Percentiles rank a stretch among this genome's conserved stretches.
Evolutionary conservation across 2,329 filamentous ascomycete species (phyloP).

Genomic region (Pseudogymnoascus sp.): DNA sequence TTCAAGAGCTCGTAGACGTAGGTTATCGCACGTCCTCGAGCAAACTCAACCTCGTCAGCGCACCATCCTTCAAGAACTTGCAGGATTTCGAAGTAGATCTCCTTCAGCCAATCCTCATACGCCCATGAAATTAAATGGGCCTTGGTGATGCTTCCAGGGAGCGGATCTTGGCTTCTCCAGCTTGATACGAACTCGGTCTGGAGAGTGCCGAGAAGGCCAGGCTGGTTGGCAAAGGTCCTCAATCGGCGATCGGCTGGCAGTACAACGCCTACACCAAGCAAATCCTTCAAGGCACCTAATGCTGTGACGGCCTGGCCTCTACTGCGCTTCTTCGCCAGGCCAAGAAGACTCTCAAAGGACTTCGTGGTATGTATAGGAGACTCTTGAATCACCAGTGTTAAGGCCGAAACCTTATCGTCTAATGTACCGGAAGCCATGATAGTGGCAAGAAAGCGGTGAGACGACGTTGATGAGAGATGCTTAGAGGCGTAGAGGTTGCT

Average conservation of each 20-base stretch:
- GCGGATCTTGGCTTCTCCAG: conserved; percentile 62
- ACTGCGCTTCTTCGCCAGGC: conserved; percentile 84
- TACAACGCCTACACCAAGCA: conserved; percentile 81
- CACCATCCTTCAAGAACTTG: conserved; percentile 90
- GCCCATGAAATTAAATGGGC: conserved; percentile 79
- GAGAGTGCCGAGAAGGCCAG: conserved; percentile 64
- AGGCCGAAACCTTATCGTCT: conserved; percentile 90
- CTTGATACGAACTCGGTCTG: conserved; percentile 47
- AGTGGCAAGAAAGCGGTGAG: conserved; percentile 91
- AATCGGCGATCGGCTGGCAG: conserved; percentile 78
- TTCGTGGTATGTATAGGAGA: conserved; percentile 90
- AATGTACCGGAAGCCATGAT: conserved; percentile 96
- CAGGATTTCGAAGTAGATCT: conserved; percentile 85
- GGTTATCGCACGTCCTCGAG: conserved; percentile 77
- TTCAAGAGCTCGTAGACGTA: conserved; percentile 88
- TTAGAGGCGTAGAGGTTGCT: conserved; percentile 65
- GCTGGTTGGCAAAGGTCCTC: conserved; percentile 71
- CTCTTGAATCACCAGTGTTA: conserved; percentile 91
- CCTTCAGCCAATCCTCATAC: conserved; percentile 93
- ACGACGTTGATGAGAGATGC: conserved; percentile 70
- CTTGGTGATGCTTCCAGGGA: conserved; percentile 69
- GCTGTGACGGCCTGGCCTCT: conserved; percentile 88
- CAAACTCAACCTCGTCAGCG: conserved; percentile 91
- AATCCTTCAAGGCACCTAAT: conserved; percentile 87
- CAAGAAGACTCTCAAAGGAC: conserved; percentile 76